phyloP scores from a whole-genome alignment of 2,329 filamentous ascomycete species.

The Xylariomycetidae sp. region DNA sequence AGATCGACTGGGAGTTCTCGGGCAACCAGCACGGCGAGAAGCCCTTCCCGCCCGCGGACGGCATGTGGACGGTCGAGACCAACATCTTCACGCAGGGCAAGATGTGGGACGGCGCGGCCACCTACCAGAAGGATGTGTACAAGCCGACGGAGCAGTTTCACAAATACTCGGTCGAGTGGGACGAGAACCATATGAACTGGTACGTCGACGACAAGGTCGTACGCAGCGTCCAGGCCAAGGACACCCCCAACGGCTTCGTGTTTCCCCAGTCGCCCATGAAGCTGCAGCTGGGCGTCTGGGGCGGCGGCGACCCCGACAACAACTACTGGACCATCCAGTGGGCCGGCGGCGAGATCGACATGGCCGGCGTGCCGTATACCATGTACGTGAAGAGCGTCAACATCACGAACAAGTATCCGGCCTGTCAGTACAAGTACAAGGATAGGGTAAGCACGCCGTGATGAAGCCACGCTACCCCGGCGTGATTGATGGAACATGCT shows the following conservation, averaged over 20 bases:
- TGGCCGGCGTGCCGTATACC: slow-evolving; percentile 21
- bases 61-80: slow-evolving; percentile 21
- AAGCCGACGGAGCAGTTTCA: slow-evolving; percentile 25
- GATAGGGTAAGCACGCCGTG: slow-evolving; percentile 20
- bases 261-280: slow-evolving; percentile 29
- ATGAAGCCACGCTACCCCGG: no score
- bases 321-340: slow-evolving; percentile 25
- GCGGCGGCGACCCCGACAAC: slow-evolving; percentile 24
- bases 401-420: slow-evolving; percentile 29
- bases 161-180: slow-evolving; percentile 30
- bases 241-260: slow-evolving; percentile 17
- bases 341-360: slow-evolving; percentile 27
- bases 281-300: slow-evolving; percentile 27
- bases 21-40: slow-evolving; percentile 26
- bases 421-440: slow-evolving; percentile 25
- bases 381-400: slow-evolving; percentile 27
- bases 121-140: slow-evolving; percentile 21
- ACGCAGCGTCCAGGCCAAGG: slow-evolving; percentile 18
- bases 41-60: slow-evolving; percentile 24
- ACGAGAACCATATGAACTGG: slow-evolving; percentile 23
- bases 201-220: slow-evolving; percentile 24
- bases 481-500: not conserved
- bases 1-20: slow-evolving; percentile 29
- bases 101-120: slow-evolving; percentile 26
- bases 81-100: slow-evolving; percentile 24